Base-by-base conservation (phyloP, 768 basidiomycete species). In the Glaciozyma antarctica region DNA sequence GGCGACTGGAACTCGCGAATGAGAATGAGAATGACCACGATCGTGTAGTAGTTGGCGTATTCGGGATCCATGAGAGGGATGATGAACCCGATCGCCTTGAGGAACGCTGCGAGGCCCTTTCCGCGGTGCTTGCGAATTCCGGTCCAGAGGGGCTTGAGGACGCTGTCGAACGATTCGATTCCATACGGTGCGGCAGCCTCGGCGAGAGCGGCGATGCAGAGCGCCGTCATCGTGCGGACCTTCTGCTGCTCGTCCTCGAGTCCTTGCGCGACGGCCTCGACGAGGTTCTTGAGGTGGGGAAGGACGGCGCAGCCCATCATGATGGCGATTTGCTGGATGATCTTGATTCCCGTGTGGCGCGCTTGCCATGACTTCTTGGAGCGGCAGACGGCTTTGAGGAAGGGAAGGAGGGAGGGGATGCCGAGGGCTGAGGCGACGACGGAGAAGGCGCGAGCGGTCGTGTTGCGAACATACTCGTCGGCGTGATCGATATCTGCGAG, bases 281-380 rank as follows among this genome's bases (percentile, higher is more conserved):
- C 95, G 52, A 99, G 81, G 74, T 97, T 98, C 57, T 93, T 87
- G 48, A 99, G 81, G 78, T 98, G 95, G 21, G 95, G 95, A 2
- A 99, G 83, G 28, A 98, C 91, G 22, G 94, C 94, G 72, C 95
- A 98, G 22, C 94, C 94, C 93, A 98, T 98, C 93, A 98, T 97
- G 74, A 97, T 94, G 24, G 95, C 94, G 58, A 99, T 98, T 77
- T 98, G 95, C 78, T 99, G 95, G 16, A 99, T 92, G 69, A 99
- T 98, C 73, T 95, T 91, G 73, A 99, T 98, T 78, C 95, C 95
- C 6, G 95, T 99, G 77, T 98, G 95, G 65, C 94, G 86, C 13
- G 95, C 95, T 77, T 99, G 95, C 95, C 95, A 99, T 13, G 93
- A 98, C 79, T 99, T 99, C 78, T 98, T 98, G 64, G 90, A 93